These are phyloP conservation scores for Globisporangium megalacanthum DNA, from an alignment of 352 stramenopile species.

Conservation along the genomic window DNA sequence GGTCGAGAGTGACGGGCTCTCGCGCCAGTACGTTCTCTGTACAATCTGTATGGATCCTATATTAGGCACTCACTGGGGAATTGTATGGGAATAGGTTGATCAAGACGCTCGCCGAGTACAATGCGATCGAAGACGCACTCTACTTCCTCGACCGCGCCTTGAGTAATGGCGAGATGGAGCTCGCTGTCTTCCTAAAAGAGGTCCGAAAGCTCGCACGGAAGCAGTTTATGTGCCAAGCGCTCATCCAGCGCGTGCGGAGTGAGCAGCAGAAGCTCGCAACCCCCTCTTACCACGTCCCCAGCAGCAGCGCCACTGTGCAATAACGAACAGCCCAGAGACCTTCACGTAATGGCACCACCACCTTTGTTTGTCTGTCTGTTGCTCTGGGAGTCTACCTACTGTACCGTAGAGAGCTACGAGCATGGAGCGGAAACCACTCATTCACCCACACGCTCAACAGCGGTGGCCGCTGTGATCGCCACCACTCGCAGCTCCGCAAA, in stretches of 20 bases:
- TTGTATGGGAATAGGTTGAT: conserved; percentile 41
- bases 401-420: no score
- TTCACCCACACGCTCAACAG: no score
- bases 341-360: no score
- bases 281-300: conserved; percentile 34
- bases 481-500: no score
- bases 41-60: no score
- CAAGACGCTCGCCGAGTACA: conserved; percentile 75
- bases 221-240: conserved; percentile 88
- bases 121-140: conserved; percentile 87
- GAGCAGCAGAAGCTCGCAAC: conserved; percentile 61
- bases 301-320: background rate
- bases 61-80: background rate
- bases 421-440: no score
- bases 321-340: background rate
- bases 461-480: no score
- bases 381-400: no score
- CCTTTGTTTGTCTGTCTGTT: no score
- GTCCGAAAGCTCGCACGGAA: conserved; percentile 86
- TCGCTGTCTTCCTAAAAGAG: conserved; percentile 84
- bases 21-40: conserved; percentile 62
- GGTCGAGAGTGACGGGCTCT: conserved; percentile 66
- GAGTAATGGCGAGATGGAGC: conserved; percentile 84
- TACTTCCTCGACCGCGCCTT: conserved; percentile 90
- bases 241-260: conserved; percentile 84